phyloP scores from a whole-genome alignment of 148 eudicot species.

The Camellia sinensis region DNA sequence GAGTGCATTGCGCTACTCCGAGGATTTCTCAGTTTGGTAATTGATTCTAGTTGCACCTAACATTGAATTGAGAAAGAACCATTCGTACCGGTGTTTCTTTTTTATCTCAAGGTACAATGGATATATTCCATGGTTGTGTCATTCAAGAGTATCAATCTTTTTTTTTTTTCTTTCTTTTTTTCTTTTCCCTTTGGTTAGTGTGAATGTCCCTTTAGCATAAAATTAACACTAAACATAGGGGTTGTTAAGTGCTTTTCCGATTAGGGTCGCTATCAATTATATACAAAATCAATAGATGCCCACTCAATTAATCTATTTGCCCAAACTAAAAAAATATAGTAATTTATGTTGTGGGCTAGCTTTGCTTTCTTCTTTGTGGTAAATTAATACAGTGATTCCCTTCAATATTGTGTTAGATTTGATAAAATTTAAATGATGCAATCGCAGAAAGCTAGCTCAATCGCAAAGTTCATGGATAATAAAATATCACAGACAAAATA shows the following conservation, averaged over 20 bases:
- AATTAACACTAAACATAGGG: slow-evolving; percentile 17
- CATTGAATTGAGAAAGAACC: not conserved
- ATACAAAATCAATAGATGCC: slow-evolving; percentile 37
- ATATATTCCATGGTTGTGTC: slow-evolving; percentile 18
- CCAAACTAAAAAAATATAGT: not conserved
- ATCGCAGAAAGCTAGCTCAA: not conserved
- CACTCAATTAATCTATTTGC: slow-evolving; percentile 28
- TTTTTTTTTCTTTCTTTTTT: too few relatives aligned
- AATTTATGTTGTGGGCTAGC: not conserved
- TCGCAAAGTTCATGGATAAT: not conserved
- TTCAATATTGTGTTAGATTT: slow-evolving; percentile 1
- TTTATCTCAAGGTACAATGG: slow-evolving; percentile 18
- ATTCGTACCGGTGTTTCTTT: slow-evolving; percentile 11
- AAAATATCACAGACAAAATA: not conserved
- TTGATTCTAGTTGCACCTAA: slow-evolving; percentile 18
- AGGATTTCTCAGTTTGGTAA: not conserved
- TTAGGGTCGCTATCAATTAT: slow-evolving; percentile 16
- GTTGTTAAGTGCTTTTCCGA: slow-evolving; percentile 18
- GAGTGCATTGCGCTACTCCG: not conserved
- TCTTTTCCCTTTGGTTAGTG: slow-evolving; percentile 28
- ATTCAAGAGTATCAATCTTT: slow-evolving; percentile 24
- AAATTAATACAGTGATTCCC: not conserved
- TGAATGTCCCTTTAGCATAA: slow-evolving; percentile 37
- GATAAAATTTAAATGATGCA: slow-evolving; percentile 2
- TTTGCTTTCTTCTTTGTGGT: slow-evolving; percentile 11